Evolutionary conservation across 371 early-diverging fungal genomes (phyloP), one percentile per base, ranked within the genome.

Genomic region (Mortierella sp.): DNA sequence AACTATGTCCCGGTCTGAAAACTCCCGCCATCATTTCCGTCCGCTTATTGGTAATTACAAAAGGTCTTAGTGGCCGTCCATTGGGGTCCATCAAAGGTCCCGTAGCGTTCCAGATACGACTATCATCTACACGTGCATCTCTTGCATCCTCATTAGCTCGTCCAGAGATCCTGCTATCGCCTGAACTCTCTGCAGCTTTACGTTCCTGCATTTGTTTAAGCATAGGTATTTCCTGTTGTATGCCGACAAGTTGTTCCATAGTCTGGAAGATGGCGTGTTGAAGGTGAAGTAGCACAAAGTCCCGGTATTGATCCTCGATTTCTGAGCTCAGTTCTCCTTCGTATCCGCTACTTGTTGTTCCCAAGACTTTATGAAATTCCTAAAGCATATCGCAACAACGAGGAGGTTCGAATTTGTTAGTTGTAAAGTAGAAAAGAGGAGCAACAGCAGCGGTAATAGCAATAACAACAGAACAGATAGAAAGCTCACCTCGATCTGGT

Each of bases 1-100:
- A 83, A 40, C 90, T 93, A 84, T 94, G 93, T 1, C 95, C 91
- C 0, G 96, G 96, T 11, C 95, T 75, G 84, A 98, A 99, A 11
- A 98, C 98, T 30, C 90, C 88, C 49, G 95, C 87, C 71, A 85
- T 88, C 52, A 97, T 74, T 55, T 90, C 89, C 68, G 93, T 88
- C 16, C 96, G 89, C 68, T 94, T 85, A 69, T 88, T 94, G 3
- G 95, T 94, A 43, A 99, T 90, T 35, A 95, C 89, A 87, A 99
- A 99, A 10, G 98, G 97, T 43, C 94, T 92, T 57, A 95, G 76
- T 16, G 91, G 96, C 83, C 73, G 65, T 11, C 83, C 79, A 22
- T 73, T 35, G 20, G 75, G 68, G n/a, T 78, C 79, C 78, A 78
- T 75, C 49, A 78, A 32, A 0, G 76, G 84, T 8, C 84, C 78